Evolutionary conservation across 495 filamentous ascomycete species (phyloP).

Genomic region (Pseudoneurospora amorphoporcata): DNA sequence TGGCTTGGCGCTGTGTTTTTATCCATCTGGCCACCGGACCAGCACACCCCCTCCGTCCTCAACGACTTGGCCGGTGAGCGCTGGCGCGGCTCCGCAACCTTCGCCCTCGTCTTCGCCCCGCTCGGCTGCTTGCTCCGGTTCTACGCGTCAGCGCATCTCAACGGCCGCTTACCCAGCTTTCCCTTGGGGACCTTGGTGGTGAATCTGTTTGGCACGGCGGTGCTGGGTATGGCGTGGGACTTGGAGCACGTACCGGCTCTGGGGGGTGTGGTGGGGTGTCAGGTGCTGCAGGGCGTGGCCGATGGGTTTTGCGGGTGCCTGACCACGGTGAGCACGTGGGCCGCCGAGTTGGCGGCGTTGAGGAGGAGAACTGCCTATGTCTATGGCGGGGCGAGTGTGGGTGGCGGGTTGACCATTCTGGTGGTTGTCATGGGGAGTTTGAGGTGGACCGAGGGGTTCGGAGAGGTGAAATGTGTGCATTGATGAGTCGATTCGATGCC

Average conservation of each 20-base stretch:
- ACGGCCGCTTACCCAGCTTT: conserved; percentile 56
- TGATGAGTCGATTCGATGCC: neutral
- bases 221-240: conserved; percentile 59
- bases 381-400: conserved; percentile 62
- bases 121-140: conserved; percentile 69
- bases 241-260: conserved; percentile 49
- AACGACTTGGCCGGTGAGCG: neutral
- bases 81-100: conserved; percentile 68
- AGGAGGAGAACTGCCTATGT: conserved; percentile 57
- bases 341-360: conserved; percentile 64
- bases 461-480: conserved; percentile 33
- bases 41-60: conserved; percentile 14
- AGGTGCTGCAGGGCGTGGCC: conserved; percentile 71
- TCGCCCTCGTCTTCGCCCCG: conserved; percentile 80
- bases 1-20: conserved; percentile 78
- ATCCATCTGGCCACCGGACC: conserved; percentile 62
- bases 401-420: conserved; percentile 51
- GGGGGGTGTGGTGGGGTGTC: conserved; percentile 53
- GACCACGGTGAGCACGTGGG: conserved; percentile 93
- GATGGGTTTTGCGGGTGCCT: conserved; percentile 88
- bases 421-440: conserved; percentile 73
- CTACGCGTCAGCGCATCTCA: conserved; percentile 57
- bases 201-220: conserved; percentile 64
- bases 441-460: conserved; percentile 62
- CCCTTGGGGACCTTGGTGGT: conserved; percentile 83